A percentile compares a stretch with the other conserved stretches of the same genome.
Evolutionary conservation across 768 basidiomycete genomes (phyloP).

Genomic region (Gyrodon lividus): DNA sequence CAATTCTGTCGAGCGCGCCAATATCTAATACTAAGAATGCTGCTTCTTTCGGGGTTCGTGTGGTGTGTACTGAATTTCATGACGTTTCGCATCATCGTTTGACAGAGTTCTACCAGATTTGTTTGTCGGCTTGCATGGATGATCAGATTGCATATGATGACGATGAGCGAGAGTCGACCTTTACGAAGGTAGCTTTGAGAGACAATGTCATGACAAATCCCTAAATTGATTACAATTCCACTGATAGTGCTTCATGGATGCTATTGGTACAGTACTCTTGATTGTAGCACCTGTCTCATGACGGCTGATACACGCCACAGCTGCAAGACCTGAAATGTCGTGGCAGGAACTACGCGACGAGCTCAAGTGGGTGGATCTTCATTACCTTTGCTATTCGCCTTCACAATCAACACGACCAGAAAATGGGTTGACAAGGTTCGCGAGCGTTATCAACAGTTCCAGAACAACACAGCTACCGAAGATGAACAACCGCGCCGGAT

Average conservation of each 20-base stretch:
- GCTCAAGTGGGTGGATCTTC: constrained; percentile 12
- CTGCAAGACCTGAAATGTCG: constrained; percentile 8
- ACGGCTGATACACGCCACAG: neutral
- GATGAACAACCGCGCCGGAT: too few species aligned
- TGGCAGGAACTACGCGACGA: constrained; percentile 21
- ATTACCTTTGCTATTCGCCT: neutral
- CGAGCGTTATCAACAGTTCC: constrained; percentile 10
- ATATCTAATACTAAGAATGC: neutral
- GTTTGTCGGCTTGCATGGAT: constrained; percentile 27
- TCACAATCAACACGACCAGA: constrained; percentile 4
- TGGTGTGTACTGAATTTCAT: constrained; percentile 10
- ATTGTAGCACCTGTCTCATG: neutral
- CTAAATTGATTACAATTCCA: neutral
- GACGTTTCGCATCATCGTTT: neutral
- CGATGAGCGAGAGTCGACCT: constrained; percentile 13
- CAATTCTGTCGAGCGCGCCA: constrained; percentile 5
- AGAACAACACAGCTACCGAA: too few species aligned
- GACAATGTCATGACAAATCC: neutral
- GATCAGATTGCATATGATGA: constrained; percentile 24
- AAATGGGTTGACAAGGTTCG: constrained; percentile 14
- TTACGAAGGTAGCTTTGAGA: constrained; percentile 22
- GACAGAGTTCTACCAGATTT: constrained; percentile 14
- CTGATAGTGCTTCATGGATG: constrained; percentile 22
- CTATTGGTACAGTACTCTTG: neutral
- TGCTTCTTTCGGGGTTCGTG: constrained; percentile 6